These are phyloP conservation scores for Solanum aculeatissimum DNA, from an alignment of 305 asterid genomes.

Conservation along the genomic window DNA sequence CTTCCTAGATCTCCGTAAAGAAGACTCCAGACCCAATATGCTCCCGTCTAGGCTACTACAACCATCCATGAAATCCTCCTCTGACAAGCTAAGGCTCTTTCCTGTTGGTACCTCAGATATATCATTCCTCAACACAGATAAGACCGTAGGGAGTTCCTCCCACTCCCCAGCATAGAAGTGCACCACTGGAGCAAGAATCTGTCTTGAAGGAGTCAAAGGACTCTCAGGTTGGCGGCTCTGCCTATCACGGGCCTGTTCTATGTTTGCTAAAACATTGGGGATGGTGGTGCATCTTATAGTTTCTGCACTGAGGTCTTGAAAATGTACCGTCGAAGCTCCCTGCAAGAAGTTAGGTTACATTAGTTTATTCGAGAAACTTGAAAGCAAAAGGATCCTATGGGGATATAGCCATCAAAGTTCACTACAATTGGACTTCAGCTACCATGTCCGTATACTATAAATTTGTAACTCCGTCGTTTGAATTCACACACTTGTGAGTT, in stretches of 20 bases:
- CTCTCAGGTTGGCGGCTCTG: constrained; percentile 26
- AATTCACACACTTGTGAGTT: not conserved
- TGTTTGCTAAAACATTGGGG: constrained; percentile 25
- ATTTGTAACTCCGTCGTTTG: not conserved
- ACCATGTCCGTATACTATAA: not conserved
- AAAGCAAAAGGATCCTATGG: not conserved
- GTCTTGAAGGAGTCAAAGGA: constrained; percentile 27
- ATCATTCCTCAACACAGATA: constrained; percentile 18
- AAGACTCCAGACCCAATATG: constrained; percentile 20
- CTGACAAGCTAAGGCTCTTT: constrained; percentile 20
- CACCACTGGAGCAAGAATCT: constrained; percentile 18
- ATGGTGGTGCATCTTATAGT: constrained; percentile 26
- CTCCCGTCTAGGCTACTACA: constrained; percentile 28
- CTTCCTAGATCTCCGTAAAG: constrained; percentile 22
- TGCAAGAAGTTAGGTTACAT: constrained; percentile 3
- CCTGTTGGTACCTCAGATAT: constrained; percentile 22
- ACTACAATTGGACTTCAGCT: not conserved
- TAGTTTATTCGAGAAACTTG: not conserved
- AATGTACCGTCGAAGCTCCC: constrained; percentile 32
- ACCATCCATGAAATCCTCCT: constrained; percentile 30
- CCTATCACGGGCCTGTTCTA: constrained; percentile 26
- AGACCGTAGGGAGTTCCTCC: constrained; percentile 23
- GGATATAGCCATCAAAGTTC: not conserved
- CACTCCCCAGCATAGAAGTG: constrained; percentile 31
- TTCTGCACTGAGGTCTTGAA: constrained; percentile 27